A percentile compares a stretch with the other conserved stretches of the same genome.
Evolutionary conservation across 495 filamentous ascomycete genomes (phyloP).

Genomic region (Venustampulla echinocandica): DNA sequence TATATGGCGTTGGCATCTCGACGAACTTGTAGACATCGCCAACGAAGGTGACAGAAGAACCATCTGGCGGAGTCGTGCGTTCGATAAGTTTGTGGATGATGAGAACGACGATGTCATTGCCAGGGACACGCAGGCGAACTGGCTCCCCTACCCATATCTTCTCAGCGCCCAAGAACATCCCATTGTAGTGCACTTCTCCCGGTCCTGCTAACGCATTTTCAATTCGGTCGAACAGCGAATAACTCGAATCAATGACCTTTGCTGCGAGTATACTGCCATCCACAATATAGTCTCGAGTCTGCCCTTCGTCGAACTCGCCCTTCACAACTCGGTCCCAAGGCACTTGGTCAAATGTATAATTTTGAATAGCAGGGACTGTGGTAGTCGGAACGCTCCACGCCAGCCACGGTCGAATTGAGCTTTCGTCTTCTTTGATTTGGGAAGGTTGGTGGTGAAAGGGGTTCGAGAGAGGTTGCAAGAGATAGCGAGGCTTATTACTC

Average conservation of each 20-base stretch:
- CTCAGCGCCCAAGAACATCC: constrained; percentile 55
- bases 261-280: constrained; percentile 55
- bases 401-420: constrained; percentile 47
- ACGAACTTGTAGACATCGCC: constrained; percentile 42
- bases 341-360: constrained; percentile 36
- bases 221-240: constrained; percentile 41
- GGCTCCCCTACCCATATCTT: constrained; percentile 54
- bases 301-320: constrained; percentile 28
- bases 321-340: constrained; percentile 40
- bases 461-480: constrained; percentile 45
- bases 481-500: constrained; percentile 29
- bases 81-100: constrained; percentile 35
- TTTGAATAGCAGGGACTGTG: constrained; percentile 21
- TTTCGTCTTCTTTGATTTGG: constrained; percentile 31
- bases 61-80: constrained; percentile 5
- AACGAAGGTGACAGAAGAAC: constrained; percentile 16
- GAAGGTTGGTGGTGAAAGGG: constrained; percentile 30
- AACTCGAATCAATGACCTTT: constrained; percentile 47
- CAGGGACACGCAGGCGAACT: constrained; percentile 32
- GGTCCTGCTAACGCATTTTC: constrained; percentile 25
- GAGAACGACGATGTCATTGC: constrained; percentile 33
- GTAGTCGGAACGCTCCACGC: constrained; percentile 50
- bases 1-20: constrained; percentile 21
- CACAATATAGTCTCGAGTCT: constrained; percentile 39
- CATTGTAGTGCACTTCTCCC: constrained; percentile 32